phyloP scores from a whole-genome alignment of 2,329 filamentous ascomycete genomes.

The Ceratocystis lukuohia region DNA sequence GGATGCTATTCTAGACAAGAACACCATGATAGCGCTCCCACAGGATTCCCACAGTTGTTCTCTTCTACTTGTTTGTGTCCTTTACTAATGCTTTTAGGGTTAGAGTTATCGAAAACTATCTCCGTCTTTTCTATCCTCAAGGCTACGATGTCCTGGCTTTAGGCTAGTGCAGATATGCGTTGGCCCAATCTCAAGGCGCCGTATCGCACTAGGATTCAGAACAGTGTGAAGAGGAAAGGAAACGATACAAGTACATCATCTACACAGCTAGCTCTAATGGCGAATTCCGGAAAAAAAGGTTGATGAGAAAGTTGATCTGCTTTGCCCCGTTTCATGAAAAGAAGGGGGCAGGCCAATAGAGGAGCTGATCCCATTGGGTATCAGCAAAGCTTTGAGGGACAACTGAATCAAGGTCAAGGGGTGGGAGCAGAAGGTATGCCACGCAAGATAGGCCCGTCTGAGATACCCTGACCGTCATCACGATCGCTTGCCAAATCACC shows the following conservation, averaged over 20 bases:
- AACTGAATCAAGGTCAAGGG: background rate
- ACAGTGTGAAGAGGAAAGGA: background rate
- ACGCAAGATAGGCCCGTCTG: background rate
- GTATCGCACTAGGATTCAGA: background rate
- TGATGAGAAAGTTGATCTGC: background rate
- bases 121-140: background rate
- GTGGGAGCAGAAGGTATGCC: background rate
- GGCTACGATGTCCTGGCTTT: background rate
- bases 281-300: background rate
- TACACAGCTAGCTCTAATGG: background rate
- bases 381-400: too few relatives aligned
- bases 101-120: background rate
- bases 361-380: too few relatives aligned
- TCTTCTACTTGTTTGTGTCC: background rate
- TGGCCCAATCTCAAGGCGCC: background rate
- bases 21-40: background rate
- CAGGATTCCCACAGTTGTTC: background rate
- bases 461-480: background rate
- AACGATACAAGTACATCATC: background rate
- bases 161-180: background rate
- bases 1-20: background rate
- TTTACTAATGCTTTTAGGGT: background rate
- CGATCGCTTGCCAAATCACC: background rate
- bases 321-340: background rate
- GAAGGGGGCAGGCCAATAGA: too few relatives aligned